Evolutionary conservation across 2,329 filamentous ascomycete genomes (phyloP).

Genomic region (Microdochium bolleyi): DNA sequence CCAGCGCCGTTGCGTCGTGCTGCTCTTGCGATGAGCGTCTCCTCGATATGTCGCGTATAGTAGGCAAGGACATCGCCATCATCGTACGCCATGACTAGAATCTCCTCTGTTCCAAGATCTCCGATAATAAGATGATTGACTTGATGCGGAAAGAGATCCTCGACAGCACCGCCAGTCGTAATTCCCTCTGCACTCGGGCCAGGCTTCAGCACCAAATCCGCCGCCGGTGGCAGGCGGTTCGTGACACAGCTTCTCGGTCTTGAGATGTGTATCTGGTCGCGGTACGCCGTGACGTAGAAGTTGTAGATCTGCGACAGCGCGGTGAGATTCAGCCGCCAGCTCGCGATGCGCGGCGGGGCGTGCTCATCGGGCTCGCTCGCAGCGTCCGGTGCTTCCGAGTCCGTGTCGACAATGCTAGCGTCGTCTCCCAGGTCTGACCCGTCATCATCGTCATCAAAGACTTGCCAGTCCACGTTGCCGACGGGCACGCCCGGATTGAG

Average conservation of each 20-base stretch:
- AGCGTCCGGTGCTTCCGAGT: constrained; percentile 3
- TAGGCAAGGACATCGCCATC: constrained; percentile 70
- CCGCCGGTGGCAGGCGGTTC: constrained; percentile 37
- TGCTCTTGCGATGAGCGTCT: constrained; percentile 11
- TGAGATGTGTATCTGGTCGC: constrained; percentile 49
- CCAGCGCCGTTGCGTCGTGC: constrained; percentile 15
- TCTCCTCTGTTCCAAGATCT: constrained; percentile 61
- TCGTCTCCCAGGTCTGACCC: not conserved
- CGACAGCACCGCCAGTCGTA: constrained; percentile 43
- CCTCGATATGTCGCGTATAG: constrained; percentile 46
- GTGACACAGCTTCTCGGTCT: constrained; percentile 34
- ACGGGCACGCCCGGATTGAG: not conserved
- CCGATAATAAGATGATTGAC: constrained; percentile 65
- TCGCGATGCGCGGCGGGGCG: constrained; percentile 17
- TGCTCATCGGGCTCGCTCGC: not conserved
- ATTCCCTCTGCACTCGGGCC: constrained; percentile 28
- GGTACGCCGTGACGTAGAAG: constrained; percentile 55
- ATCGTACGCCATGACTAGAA: constrained; percentile 61
- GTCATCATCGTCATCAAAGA: not conserved
- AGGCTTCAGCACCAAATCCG: constrained; percentile 43
- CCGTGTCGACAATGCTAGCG: not conserved
- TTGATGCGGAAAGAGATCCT: constrained; percentile 43
- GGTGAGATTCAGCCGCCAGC: constrained; percentile 46
- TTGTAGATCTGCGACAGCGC: constrained; percentile 50
- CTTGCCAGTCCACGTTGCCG: not conserved